phyloP scores from a whole-genome alignment of 306 rosid species.

The Psophocarpus tetragonolobus region DNA sequence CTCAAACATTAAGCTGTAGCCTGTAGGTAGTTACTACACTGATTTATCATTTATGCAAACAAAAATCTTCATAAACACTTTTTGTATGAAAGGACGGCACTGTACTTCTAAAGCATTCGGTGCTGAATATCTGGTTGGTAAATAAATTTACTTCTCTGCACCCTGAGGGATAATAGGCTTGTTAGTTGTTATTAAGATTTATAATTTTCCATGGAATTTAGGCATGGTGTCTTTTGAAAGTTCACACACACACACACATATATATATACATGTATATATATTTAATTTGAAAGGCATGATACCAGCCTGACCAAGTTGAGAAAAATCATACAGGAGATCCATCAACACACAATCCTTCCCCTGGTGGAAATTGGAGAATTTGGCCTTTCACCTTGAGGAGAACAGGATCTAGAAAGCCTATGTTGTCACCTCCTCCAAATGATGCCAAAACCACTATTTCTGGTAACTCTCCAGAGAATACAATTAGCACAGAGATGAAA shows the following conservation, averaged over 20 bases:
- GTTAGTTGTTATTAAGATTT: slow-evolving; percentile 39
- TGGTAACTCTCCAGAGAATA: slow-evolving; percentile 50
- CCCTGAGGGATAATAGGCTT: slow-evolving; percentile 38
- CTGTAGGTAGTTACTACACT: slow-evolving; percentile 22
- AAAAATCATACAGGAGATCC: slow-evolving; percentile 67
- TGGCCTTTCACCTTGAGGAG: slow-evolving; percentile 80
- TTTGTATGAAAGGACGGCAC: slow-evolving; percentile 34
- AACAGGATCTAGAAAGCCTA: slow-evolving; percentile 43
- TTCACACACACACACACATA: no score
- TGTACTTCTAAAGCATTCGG: slow-evolving; percentile 43
- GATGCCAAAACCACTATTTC: slow-evolving; percentile 40
- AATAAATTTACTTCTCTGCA: slow-evolving; percentile 36
- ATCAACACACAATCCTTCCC: slow-evolving; percentile 38
- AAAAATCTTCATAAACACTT: slow-evolving; percentile 34
- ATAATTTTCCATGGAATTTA: slow-evolving; percentile 40
- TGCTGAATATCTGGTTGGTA: slow-evolving; percentile 34
- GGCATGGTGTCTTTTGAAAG: slow-evolving; percentile 44
- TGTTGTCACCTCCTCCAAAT: slow-evolving; percentile 35
- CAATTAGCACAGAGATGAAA: slow-evolving; percentile 29
- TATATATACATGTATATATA: no score
- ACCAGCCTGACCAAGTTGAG: slow-evolving; percentile 47
- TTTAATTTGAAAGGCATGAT: slow-evolving; percentile 38
- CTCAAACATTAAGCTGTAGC: slow-evolving; percentile 27
- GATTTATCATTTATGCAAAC: slow-evolving; percentile 37
- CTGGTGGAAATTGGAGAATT: slow-evolving; percentile 71